phyloP scores from a whole-genome alignment of 208 protist species.

The Crithidia mellificae region DNA sequence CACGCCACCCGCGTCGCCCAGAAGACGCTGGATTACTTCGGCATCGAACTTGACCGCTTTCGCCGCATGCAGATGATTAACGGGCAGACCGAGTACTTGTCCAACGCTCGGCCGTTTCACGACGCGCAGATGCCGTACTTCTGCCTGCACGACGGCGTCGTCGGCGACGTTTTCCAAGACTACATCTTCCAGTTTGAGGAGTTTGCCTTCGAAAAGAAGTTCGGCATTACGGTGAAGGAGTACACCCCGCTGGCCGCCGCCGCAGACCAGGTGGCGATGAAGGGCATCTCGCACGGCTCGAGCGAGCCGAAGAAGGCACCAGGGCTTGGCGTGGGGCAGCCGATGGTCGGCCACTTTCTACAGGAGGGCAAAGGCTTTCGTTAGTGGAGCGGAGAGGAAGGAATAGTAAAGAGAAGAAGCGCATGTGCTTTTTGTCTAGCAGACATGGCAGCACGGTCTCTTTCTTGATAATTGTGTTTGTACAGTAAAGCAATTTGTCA shows the following conservation, averaged over 20 bases:
- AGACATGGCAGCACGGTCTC: no score
- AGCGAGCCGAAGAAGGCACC: constrained; percentile 19
- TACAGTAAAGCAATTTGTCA: no score
- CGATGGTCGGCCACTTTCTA: constrained; percentile 77
- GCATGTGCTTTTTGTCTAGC: neutral
- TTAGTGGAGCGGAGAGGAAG: no score
- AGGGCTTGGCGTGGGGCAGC: constrained; percentile 47
- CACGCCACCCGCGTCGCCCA: constrained; percentile 71
- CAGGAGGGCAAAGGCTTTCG: constrained; percentile 78
- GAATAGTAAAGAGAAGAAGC: no score
- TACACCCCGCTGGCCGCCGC: constrained; percentile 70
- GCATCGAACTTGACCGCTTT: constrained; percentile 85
- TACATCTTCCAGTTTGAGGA: constrained; percentile 91
- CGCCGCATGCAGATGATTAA: constrained; percentile 89
- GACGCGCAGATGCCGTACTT: constrained; percentile 90
- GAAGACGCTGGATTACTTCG: constrained; percentile 88
- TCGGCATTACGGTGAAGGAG: constrained; percentile 77
- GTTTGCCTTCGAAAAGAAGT: constrained; percentile 88
- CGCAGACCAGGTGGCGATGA: constrained; percentile 67
- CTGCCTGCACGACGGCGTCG: constrained; percentile 80
- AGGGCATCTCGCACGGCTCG: constrained; percentile 38
- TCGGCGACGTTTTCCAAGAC: constrained; percentile 78
- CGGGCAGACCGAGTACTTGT: constrained; percentile 83
- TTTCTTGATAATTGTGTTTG: no score
- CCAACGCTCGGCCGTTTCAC: constrained; percentile 77